Percentiles rank a stretch among this genome's conserved stretches.
These are phyloP conservation scores for Begonia fuchsioides DNA, from an alignment of 306 rosid genomes.

Conservation along the genomic window DNA sequence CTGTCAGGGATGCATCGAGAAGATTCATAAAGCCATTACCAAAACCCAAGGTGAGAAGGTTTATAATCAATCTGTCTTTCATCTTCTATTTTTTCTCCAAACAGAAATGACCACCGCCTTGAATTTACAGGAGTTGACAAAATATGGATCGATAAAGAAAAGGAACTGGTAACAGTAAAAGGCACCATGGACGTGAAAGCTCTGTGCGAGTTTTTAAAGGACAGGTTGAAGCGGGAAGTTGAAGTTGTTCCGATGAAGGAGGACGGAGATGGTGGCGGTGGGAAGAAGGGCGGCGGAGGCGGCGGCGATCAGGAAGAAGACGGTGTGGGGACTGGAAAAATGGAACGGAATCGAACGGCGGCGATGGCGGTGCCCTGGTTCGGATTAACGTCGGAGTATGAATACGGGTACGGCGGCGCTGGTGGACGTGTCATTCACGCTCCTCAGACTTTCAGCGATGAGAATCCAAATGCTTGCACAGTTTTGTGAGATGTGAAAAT, in stretches of 20 bases:
- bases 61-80: not conserved
- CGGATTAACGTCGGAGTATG: constrained; percentile 16
- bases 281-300: constrained; percentile 5
- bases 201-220: constrained; percentile 22
- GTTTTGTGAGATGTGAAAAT: constrained; percentile 29
- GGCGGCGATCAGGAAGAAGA: constrained; percentile 9
- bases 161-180: constrained; percentile 41
- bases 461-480: constrained; percentile 73
- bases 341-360: constrained; percentile 22
- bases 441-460: constrained; percentile 61
- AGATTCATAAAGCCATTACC: constrained; percentile 22
- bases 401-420: constrained; percentile 17
- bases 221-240: constrained; percentile 37
- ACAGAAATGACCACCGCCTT: not conserved
- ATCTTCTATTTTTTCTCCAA: too few relatives aligned
- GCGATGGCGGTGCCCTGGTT: constrained; percentile 6
- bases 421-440: constrained; percentile 27
- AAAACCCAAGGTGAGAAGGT: constrained; percentile 37
- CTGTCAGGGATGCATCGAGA: constrained; percentile 53
- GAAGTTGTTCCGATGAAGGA: constrained; percentile 51
- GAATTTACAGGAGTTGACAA: constrained; percentile 27
- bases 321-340: constrained; percentile 10
- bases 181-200: constrained; percentile 54
- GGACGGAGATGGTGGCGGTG: constrained; percentile 21
- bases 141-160: constrained; percentile 35